Conservation (phyloP, 2,329 filamentous ascomycete genomes). For the Apiospora phragmitis region DNA sequence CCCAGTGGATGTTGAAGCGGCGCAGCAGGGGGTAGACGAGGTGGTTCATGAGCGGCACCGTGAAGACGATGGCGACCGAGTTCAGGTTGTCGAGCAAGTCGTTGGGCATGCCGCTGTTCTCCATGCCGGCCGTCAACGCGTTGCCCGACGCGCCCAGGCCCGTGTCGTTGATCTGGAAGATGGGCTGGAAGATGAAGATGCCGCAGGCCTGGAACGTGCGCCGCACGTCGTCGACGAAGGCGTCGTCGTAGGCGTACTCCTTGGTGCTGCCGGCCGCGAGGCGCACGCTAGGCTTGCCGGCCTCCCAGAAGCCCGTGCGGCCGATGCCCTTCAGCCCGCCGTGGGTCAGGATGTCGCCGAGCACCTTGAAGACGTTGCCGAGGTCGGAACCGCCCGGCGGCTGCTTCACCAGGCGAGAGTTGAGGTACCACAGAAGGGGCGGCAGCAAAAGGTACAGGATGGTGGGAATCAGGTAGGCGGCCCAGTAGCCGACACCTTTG, state of each 20-base stretch:
- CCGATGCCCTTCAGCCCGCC: conserved; percentile 40
- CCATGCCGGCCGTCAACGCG: conserved; percentile 44
- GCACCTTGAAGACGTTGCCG: conserved; percentile 42
- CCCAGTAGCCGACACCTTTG: conserved; percentile 54
- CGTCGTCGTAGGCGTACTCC: conserved; percentile 58
- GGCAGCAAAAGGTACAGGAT: conserved; percentile 36
- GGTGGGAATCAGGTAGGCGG: conserved; percentile 46
- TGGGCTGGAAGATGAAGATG: conserved; percentile 56
- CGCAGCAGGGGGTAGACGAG: conserved; percentile 58
- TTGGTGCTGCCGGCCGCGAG: conserved; percentile 40
- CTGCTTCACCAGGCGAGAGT: conserved; percentile 42
- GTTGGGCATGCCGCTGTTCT: conserved; percentile 51
- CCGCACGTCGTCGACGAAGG: conserved; percentile 65
- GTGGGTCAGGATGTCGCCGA: conserved; percentile 36
- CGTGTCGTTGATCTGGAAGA: conserved; percentile 45
- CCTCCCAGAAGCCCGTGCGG: conserved; percentile 56
- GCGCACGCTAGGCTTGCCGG: conserved; percentile 56
- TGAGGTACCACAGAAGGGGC: conserved; percentile 42
- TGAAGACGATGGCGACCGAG: conserved; percentile 58
- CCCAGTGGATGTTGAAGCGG: conserved; percentile 52
- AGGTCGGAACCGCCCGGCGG: conserved; percentile 47
- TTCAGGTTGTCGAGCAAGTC: conserved; percentile 63
- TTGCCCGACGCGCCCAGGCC: conserved; percentile 47
- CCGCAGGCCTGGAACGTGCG: conserved; percentile 61
- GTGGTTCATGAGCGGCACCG: conserved; percentile 52